phyloP scores from a whole-genome alignment of 140 eudicot species.

The Flaveria floridana region DNA sequence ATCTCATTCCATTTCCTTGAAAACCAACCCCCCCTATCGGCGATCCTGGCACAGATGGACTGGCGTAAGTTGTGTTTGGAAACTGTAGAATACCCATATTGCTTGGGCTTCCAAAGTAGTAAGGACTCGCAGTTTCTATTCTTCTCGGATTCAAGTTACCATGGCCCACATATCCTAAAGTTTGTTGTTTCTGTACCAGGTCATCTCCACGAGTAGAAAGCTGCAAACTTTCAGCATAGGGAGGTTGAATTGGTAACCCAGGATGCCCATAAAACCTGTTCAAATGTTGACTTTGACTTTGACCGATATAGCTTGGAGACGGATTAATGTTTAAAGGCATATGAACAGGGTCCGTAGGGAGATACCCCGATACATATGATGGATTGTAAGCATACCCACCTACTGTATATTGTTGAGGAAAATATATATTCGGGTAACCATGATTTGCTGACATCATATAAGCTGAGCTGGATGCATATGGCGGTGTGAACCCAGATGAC shows the following conservation, averaged over 20 bases:
- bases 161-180: conserved; percentile 36
- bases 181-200: conserved; percentile 38
- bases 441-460: conserved; percentile 55
- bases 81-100: conserved; percentile 49
- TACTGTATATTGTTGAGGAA: conserved; percentile 43
- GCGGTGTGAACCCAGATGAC: conserved; percentile 38
- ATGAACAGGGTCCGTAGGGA: conserved; percentile 46
- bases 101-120: conserved; percentile 47
- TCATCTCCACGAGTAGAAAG: conserved; percentile 38
- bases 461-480: conserved; percentile 51
- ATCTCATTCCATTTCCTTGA: conserved; percentile 44
- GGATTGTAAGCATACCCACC: conserved; percentile 56
- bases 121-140: conserved; percentile 30
- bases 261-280: conserved; percentile 57
- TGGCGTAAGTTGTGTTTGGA: conserved; percentile 44
- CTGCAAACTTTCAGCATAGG: conserved; percentile 44
- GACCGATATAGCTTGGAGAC: conserved; percentile 39
- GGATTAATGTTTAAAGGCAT: conserved; percentile 41
- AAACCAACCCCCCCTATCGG: conserved; percentile 41
- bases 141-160: conserved; percentile 42
- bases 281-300: conserved; percentile 39
- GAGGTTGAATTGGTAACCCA: conserved; percentile 51
- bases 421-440: conserved; percentile 48
- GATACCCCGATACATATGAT: conserved; percentile 50
- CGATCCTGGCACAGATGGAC: conserved; percentile 54